phyloP scores from a whole-genome alignment of 2,329 filamentous ascomycete species.

The Exserohilum turcica region DNA sequence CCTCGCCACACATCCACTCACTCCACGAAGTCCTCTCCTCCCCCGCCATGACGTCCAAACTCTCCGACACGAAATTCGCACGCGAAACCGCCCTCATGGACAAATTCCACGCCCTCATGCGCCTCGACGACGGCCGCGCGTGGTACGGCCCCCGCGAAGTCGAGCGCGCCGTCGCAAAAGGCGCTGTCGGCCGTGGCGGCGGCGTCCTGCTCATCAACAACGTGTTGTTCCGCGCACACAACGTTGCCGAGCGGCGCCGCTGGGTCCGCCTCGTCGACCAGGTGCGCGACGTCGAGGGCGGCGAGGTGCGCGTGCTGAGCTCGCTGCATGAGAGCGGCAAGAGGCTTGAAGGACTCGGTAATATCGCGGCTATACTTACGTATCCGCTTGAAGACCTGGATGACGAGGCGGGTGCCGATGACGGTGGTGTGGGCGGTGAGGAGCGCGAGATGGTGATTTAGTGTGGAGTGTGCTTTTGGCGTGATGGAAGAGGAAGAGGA shows the following conservation, averaged over 20 bases:
- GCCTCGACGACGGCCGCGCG: constrained; percentile 82
- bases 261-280: constrained; percentile 88
- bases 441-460: constrained; percentile 39
- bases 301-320: constrained; percentile 86
- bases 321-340: constrained; percentile 93
- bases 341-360: constrained; percentile 79
- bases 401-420: constrained; percentile 63
- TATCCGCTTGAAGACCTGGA: constrained; percentile 85
- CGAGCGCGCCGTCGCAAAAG: constrained; percentile 79
- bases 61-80: constrained; percentile 87
- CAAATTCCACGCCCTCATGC: constrained; percentile 75
- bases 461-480: not conserved
- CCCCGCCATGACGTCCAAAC: constrained; percentile 73
- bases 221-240: constrained; percentile 80
- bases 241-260: constrained; percentile 74
- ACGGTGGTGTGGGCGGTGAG: constrained; percentile 15
- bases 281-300: constrained; percentile 79
- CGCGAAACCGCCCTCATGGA: constrained; percentile 85
- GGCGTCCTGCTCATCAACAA: constrained; percentile 87
- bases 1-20: constrained; percentile 83
- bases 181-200: constrained; percentile 84
- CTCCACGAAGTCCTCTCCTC: constrained; percentile 86
- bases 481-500: not conserved
- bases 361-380: constrained; percentile 87
- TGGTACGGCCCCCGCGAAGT: constrained; percentile 90